A percentile compares a stretch with the other conserved stretches of the same genome.
phyloP scores from a whole-genome alignment of 2,329 filamentous ascomycete genomes.

The Paecilomyces sp. region DNA sequence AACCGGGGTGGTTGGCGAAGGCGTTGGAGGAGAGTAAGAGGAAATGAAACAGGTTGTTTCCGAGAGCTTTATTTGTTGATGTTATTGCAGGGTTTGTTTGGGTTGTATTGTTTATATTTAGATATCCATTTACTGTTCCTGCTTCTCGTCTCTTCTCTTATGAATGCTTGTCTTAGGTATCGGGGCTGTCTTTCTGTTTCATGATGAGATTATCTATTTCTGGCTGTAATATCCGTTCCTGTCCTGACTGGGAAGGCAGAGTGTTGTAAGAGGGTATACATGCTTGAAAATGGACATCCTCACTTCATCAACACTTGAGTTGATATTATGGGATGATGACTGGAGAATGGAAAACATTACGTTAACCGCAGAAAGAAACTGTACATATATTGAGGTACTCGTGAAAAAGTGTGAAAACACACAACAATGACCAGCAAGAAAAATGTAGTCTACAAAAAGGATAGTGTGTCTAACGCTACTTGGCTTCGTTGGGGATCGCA shows the following conservation, averaged over 20 bases:
- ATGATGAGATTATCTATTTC: background rate
- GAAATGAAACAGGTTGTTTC: constrained; percentile 1
- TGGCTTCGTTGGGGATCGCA: background rate
- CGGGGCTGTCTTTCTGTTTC: too few species aligned
- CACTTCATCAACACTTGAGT: background rate
- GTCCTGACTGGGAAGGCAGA: background rate
- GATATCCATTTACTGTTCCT: too few species aligned
- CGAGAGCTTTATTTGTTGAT: background rate
- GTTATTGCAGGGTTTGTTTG: background rate
- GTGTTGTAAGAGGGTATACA: background rate
- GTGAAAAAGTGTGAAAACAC: background rate
- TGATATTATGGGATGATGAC: too few species aligned
- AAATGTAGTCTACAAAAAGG: background rate
- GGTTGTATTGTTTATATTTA: background rate
- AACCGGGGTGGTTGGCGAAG: constrained; percentile 38
- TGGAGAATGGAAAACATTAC: background rate
- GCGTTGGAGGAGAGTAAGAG: constrained; percentile 24
- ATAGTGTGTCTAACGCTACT: background rate
- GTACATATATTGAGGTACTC: background rate
- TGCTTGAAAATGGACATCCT: background rate
- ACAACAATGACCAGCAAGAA: background rate
- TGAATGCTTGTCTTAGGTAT: too few species aligned
- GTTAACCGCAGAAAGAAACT: background rate
- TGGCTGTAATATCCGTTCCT: background rate
- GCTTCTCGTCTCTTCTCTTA: too few species aligned